phyloP scores from a whole-genome alignment of 2,329 filamentous ascomycete species.

The Blastomyces gilchristii region DNA sequence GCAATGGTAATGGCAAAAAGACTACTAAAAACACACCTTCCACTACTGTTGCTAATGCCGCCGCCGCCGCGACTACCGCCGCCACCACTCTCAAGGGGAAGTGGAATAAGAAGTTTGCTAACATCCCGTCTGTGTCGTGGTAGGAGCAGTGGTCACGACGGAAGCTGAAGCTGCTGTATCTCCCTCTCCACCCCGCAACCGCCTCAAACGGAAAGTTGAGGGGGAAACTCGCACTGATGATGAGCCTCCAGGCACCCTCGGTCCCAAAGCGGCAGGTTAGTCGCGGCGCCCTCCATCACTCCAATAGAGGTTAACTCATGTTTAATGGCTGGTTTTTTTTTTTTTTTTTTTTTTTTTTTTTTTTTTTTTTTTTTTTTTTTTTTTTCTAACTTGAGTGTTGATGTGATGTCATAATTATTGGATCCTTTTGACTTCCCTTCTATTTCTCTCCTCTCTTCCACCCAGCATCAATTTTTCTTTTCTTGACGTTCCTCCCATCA shows the following conservation, averaged over 20 bases:
- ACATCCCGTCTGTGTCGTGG: constrained; percentile 22
- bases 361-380: too few relatives aligned
- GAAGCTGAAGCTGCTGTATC: constrained; percentile 9
- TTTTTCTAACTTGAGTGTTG: background rate
- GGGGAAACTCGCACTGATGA: constrained; percentile 10
- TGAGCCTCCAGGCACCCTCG: background rate
- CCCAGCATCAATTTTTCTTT: background rate
- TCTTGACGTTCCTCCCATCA: background rate
- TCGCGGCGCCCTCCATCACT: background rate
- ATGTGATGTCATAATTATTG: background rate
- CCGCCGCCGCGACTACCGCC: background rate
- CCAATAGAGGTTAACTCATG: background rate
- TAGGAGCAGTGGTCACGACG: constrained; percentile 19
- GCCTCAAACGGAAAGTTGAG: constrained; percentile 28
- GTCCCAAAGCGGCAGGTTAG: background rate
- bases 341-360: too few relatives aligned
- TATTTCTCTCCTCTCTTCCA: background rate
- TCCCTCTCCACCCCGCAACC: constrained; percentile 20
- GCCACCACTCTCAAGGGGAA: background rate
- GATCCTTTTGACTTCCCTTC: background rate
- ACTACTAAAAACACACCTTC: background rate
- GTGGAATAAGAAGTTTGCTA: constrained; percentile 15
- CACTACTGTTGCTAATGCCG: background rate
- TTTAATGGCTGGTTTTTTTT: background rate
- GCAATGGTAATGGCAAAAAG: background rate